Base-by-base conservation (phyloP, 495 filamentous ascomycete genomes). In the Neurospora sp. region DNA sequence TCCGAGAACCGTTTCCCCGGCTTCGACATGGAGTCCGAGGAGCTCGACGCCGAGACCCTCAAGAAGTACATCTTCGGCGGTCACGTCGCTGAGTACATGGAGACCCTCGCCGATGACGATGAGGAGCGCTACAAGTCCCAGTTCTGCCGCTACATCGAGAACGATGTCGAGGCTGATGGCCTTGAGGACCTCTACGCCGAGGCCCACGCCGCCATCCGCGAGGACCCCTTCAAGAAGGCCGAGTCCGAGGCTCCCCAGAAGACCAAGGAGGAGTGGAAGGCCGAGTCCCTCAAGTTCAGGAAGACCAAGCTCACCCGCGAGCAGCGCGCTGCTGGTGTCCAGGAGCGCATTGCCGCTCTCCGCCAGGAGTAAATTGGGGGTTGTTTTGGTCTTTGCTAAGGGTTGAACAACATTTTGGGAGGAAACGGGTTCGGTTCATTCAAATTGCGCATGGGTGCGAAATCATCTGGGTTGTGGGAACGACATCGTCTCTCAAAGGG, bases 1-100 rank as follows among this genome's bases (percentile, higher is more conserved):
- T 97, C 94, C 76, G 94, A 97, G 88, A 97, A 93, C 86, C 94
- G 96, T 80, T 99, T 98, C 92, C 96, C 96, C 80, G 96, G 96
- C 81, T 99, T 86, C 90, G 96, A 99, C 82, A 92, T 97, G 40
- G 96, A 99, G 88, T 83, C 85, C 79, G 93, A 99, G 89, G 91
- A 98, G 88, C 93, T 99, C 79, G 96, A 99, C 78, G 90, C 94
- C 78, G 96, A 99, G 83, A 92, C 89, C 75, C 91, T 99, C 81
- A 92, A 94, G 89, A 97, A 95, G 89, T 98, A 99, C 91, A 99
- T 99, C 89, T 92, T 94, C 82, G 96, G 90, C 82, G 94, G 96
- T 70, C 96, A 99, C 89, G 92, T 99, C 76, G 93, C 94, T 75
- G 96, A 99, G 90, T 99, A 98, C 89, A 99, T 99, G 96, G 96